Conservation (phyloP, 768 basidiomycete species). For the Filobasidium wieringae region DNA sequence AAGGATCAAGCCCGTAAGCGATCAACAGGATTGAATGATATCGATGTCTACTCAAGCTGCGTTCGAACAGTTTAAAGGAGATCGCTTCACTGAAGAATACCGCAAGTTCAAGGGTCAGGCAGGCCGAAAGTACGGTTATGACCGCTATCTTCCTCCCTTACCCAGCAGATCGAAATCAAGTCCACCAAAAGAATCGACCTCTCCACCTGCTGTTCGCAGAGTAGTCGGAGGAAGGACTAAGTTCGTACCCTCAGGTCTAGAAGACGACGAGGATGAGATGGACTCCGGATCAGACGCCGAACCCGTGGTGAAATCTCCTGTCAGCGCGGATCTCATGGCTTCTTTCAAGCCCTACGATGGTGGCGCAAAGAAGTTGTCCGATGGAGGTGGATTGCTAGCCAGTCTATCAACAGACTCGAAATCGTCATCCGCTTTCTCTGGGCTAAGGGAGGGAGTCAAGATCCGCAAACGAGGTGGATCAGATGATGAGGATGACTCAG, state of each 20-base stretch:
- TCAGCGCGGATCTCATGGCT: neutral
- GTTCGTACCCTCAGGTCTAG: neutral
- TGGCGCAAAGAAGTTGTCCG: constrained; percentile 61
- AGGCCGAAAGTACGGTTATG: constrained; percentile 38
- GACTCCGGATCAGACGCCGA: constrained; percentile 25
- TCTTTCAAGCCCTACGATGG: constrained; percentile 33
- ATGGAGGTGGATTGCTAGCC: constrained; percentile 27
- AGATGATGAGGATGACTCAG: constrained; percentile 61
- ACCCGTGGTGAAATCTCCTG: neutral
- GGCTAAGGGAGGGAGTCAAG: constrained; percentile 21
- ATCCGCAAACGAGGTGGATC: constrained; percentile 45
- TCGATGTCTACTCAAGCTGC: neutral
- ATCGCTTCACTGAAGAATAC: constrained; percentile 94
- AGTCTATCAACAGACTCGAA: constrained; percentile 22
- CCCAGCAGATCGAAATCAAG: constrained; percentile 47
- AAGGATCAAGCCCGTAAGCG: constrained; percentile 58
- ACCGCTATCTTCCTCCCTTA: constrained; percentile 45
- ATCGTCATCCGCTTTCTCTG: constrained; percentile 9
- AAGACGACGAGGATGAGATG: constrained; percentile 24
- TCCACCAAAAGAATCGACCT: constrained; percentile 61
- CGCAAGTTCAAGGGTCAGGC: constrained; percentile 45
- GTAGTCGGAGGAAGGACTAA: neutral
- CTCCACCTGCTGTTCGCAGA: constrained; percentile 43
- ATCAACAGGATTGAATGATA: neutral
- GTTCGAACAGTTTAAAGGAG: constrained; percentile 63